These are phyloP conservation scores for Xanthoconium separans DNA, from an alignment of 1,284 basidiomycete genomes.

Conservation along the genomic window DNA sequence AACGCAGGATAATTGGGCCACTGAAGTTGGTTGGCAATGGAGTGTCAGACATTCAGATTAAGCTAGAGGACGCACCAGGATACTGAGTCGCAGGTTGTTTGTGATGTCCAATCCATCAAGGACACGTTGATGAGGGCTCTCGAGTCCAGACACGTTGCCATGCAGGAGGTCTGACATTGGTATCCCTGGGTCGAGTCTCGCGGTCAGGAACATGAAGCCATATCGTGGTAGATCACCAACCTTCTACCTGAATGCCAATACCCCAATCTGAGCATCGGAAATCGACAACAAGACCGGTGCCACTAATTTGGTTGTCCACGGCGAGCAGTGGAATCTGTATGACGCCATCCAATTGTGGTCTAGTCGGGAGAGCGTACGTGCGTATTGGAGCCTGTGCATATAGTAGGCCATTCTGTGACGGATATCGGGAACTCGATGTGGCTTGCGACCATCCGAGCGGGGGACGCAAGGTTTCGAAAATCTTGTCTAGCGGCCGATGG, in stretches of 20 bases:
- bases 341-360: constrained; percentile 24
- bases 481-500: constrained; percentile 28
- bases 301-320: constrained; percentile 22
- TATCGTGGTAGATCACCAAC: constrained; percentile 3
- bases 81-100: constrained; percentile 18
- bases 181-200: constrained; percentile 14
- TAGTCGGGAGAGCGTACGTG: constrained; percentile 20
- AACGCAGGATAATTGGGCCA: constrained; percentile 31
- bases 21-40: constrained; percentile 9
- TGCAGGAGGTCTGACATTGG: constrained; percentile 24
- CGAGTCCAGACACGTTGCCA: constrained; percentile 18
- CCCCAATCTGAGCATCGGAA: constrained; percentile 28
- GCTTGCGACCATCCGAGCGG: not conserved
- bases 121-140: constrained; percentile 22
- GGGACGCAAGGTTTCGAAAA: constrained; percentile 16
- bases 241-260: constrained; percentile 23
- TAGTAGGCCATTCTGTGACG: constrained; percentile 3
- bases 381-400: constrained; percentile 2
- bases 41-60: not conserved
- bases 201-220: not conserved
- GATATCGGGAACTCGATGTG: not conserved
- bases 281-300: constrained; percentile 21
- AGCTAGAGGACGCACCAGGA: constrained; percentile 21
- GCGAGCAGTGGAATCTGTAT: constrained; percentile 25
- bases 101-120: constrained; percentile 20